Percentiles rank a stretch among this genome's conserved stretches.
Evolutionary conservation across 1,139 yeast genomes (phyloP).

Genomic region (Suhomyces yuchorum): DNA sequence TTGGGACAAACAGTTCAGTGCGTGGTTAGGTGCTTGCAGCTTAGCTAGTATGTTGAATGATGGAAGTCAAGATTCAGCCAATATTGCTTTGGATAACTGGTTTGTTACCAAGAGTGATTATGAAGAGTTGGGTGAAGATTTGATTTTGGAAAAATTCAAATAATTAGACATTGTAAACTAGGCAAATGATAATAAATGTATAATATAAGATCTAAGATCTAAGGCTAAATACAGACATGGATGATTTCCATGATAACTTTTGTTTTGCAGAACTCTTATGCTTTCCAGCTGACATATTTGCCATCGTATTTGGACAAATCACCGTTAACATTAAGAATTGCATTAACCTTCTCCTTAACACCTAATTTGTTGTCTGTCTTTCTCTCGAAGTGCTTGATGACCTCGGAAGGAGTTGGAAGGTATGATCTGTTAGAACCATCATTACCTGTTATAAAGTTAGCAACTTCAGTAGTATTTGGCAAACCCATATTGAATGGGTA

Average conservation of each 20-base stretch:
- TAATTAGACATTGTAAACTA: conserved; percentile 19
- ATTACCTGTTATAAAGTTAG: conserved; percentile 62
- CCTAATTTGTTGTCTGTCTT: conserved; percentile 61
- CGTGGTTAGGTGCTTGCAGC: conserved; percentile 71
- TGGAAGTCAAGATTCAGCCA: conserved; percentile 40
- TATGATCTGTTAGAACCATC: conserved; percentile 64
- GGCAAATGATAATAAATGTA: conserved; percentile 12
- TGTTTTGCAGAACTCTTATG: conserved; percentile 10
- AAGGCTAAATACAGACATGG: conserved; percentile 6
- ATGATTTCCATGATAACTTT: not conserved
- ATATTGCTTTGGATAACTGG: conserved; percentile 53
- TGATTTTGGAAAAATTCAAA: conserved; percentile 56
- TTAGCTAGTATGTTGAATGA: conserved; percentile 56
- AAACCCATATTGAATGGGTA: conserved; percentile 83
- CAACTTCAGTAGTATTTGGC: conserved; percentile 65
- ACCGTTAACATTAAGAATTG: conserved; percentile 62
- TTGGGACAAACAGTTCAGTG: conserved; percentile 58
- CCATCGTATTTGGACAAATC: conserved; percentile 57
- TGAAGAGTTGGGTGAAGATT: conserved; percentile 61
- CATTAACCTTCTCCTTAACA: conserved; percentile 56
- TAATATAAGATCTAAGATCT: conserved; percentile 7
- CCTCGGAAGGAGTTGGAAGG: conserved; percentile 69
- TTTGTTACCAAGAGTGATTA: conserved; percentile 60
- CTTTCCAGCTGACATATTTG: conserved; percentile 62
- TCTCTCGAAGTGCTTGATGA: conserved; percentile 58